These are phyloP conservation scores for Venturia oleaginea DNA, from an alignment of 2,329 filamentous ascomycete species.

Conservation along the genomic window DNA sequence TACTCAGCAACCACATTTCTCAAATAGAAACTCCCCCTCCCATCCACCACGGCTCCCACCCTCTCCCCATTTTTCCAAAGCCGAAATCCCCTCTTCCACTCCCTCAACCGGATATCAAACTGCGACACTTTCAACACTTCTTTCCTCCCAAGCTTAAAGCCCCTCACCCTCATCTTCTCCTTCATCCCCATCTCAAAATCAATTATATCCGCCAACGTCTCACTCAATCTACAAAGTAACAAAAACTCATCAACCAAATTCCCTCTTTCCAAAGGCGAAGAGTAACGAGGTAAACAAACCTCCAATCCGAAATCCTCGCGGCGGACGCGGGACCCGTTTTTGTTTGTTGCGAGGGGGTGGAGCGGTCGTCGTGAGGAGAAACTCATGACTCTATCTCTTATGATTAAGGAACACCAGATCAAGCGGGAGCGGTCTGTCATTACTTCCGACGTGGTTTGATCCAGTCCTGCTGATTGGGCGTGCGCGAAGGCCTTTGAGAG, in stretches of 20 bases:
- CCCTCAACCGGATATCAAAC: conserved; percentile 11
- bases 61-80: not conserved
- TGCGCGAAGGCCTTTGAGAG: conserved; percentile 9
- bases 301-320: conserved; percentile 13
- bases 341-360: not conserved
- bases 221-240: conserved; percentile 6
- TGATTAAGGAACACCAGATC: conserved; percentile 6
- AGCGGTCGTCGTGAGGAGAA: not conserved
- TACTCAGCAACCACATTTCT: conserved; percentile 9
- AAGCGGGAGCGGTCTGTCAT: conserved; percentile 11
- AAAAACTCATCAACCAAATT: conserved; percentile 7
- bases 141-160: not conserved
- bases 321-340: not conserved
- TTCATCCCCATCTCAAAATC: conserved; percentile 1
- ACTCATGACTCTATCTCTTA: conserved; percentile 3
- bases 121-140: conserved; percentile 9
- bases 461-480: not conserved
- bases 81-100: conserved; percentile 13
- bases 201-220: conserved; percentile 2
- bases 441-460: conserved; percentile 3
- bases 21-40: not conserved
- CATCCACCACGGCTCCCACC: not conserved
- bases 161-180: not conserved
- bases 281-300: conserved; percentile 10
- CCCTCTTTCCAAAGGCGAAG: not conserved